Conservation (phyloP, 2,329 filamentous ascomycete genomes). For the Blastomyces parvus region DNA sequence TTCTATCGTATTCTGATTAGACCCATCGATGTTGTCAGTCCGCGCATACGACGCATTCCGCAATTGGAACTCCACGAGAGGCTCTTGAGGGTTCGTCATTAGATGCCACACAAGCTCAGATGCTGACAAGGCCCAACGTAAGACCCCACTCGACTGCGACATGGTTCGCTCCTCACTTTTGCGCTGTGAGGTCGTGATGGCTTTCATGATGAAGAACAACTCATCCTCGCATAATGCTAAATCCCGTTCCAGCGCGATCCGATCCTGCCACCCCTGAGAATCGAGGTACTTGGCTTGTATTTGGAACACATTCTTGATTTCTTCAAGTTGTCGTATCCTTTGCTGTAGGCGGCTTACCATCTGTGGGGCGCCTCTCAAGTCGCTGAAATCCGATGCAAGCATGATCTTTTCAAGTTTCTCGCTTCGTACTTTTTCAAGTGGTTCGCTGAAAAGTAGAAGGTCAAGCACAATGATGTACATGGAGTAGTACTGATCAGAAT, state of each 20-base stretch:
- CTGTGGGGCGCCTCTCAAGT: slow-evolving; percentile 82
- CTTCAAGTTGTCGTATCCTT: slow-evolving; percentile 83
- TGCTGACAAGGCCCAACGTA: slow-evolving; percentile 90
- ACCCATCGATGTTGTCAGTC: slow-evolving; percentile 93
- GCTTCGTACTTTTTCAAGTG: slow-evolving; percentile 89
- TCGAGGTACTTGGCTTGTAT: slow-evolving; percentile 81
- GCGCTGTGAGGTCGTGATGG: slow-evolving; percentile 90
- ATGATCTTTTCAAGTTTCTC: slow-evolving; percentile 98
- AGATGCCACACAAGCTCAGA: slow-evolving; percentile 97
- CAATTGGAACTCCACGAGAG: slow-evolving; percentile 85
- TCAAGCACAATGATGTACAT: slow-evolving; percentile 98
- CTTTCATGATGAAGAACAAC: slow-evolving; percentile 99
- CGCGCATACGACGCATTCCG: slow-evolving; percentile 86
- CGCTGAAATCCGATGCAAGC: slow-evolving; percentile 96
- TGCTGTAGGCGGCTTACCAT: slow-evolving; percentile 88
- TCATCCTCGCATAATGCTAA: slow-evolving; percentile 87
- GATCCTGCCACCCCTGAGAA: slow-evolving; percentile 81
- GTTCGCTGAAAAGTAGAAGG: slow-evolving; percentile 90
- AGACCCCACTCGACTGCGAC: slow-evolving; percentile 63
- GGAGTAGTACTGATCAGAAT: slow-evolving; percentile 94
- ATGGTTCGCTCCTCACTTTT: slow-evolving; percentile 63
- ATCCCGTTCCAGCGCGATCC: slow-evolving; percentile 79
- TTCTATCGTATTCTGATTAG: slow-evolving; percentile 84
- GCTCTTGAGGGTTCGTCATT: slow-evolving; percentile 74
- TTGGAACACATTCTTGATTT: slow-evolving; percentile 95